Evolutionary conservation across 768 basidiomycete genomes (phyloP).

Genomic region (Pleurotus citrinopileatus): DNA sequence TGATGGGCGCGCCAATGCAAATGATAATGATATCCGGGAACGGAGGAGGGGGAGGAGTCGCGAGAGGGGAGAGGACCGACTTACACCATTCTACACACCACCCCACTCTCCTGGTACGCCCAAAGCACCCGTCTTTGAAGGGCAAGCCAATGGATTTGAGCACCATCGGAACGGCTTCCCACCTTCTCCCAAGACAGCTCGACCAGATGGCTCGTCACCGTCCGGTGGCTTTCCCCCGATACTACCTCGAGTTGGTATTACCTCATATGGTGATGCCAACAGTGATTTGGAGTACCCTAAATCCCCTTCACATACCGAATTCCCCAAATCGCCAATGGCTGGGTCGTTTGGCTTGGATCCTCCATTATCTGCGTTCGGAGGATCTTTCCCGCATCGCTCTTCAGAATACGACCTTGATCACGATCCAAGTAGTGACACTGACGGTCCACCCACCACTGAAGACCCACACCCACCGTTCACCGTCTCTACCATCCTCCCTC

Average conservation of each 20-base stretch:
- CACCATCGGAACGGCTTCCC: constrained; percentile 24
- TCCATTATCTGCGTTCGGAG: constrained; percentile 12
- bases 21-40: no score
- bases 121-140: constrained; percentile 16
- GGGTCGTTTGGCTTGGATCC: constrained; percentile 11
- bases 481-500: constrained; percentile 90
- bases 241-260: background rate
- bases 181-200: constrained; percentile 62
- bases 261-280: background rate
- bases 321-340: constrained; percentile 6
- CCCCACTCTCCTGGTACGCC: constrained; percentile 53
- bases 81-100: constrained; percentile 51
- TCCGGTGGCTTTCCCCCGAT: background rate
- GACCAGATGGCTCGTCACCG: constrained; percentile 41
- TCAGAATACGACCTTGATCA: background rate
- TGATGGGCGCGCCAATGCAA: no score
- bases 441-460: constrained; percentile 57
- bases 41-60: no score
- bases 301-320: constrained; percentile 1
- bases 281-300: background rate
- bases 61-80: constrained; percentile 35
- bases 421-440: constrained; percentile 27
- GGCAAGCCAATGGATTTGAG: background rate
- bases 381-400: constrained; percentile 6
- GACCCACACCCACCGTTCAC: constrained; percentile 65